phyloP scores from a whole-genome alignment of 768 basidiomycete species.

The Punctularia strigosozonata region DNA sequence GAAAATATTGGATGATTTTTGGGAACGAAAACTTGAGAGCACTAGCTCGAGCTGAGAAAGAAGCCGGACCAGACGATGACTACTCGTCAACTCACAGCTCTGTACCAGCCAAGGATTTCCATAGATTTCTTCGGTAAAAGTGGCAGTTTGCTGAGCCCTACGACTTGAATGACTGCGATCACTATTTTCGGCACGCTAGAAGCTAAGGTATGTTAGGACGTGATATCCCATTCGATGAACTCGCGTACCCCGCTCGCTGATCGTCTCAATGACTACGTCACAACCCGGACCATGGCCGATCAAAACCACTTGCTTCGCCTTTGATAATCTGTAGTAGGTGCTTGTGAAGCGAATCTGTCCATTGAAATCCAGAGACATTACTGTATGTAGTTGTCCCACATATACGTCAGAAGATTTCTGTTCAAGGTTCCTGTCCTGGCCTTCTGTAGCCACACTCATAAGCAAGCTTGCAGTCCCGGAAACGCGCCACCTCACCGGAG shows the following conservation, averaged over 20 bases:
- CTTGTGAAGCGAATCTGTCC: conserved; percentile 3
- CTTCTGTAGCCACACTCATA: conserved; percentile 5
- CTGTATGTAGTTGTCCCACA: conserved; percentile 98
- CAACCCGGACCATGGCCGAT: conserved; percentile 87
- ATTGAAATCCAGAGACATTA: conserved; percentile 23
- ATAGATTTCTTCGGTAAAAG: conserved; percentile 41
- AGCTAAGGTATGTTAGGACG: conserved; percentile 18
- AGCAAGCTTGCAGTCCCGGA: neutral
- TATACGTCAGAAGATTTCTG: conserved; percentile 57
- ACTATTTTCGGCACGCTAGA: conserved; percentile 49
- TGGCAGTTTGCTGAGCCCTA: conserved; percentile 51
- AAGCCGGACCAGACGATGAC: neutral
- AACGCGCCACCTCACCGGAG: conserved; percentile 7
- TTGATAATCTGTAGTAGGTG: conserved; percentile 51
- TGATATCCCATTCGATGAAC: conserved; percentile 1
- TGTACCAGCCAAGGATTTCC: conserved; percentile 63
- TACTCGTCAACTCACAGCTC: conserved; percentile 37
- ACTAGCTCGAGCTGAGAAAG: conserved; percentile 26
- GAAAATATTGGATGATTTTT: conserved; percentile 39
- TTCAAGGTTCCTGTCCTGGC: conserved; percentile 23
- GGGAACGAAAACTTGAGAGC: conserved; percentile 63
- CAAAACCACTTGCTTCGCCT: conserved; percentile 61
- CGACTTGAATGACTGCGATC: conserved; percentile 66
- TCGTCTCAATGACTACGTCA: conserved; percentile 59
- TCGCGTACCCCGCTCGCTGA: conserved; percentile 51